These are phyloP conservation scores for Fraxinus xanthoxyloides DNA, from an alignment of 305 asterid genomes.

Conservation along the genomic window DNA sequence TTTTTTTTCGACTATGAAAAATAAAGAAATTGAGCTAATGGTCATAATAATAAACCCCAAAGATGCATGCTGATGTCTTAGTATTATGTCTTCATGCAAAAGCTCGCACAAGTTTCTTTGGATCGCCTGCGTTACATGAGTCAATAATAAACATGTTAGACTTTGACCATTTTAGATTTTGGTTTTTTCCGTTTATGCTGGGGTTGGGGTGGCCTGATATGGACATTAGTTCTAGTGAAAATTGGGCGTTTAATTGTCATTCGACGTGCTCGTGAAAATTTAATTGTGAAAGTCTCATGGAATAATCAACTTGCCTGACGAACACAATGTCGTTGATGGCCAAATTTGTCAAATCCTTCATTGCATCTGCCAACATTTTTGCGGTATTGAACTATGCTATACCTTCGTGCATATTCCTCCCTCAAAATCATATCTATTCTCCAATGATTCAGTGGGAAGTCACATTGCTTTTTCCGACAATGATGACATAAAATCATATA, in stretches of 20 bases:
- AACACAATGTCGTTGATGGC: background rate
- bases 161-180: background rate
- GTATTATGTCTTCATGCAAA: background rate
- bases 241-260: background rate
- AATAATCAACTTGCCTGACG: background rate
- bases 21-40: background rate
- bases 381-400: background rate
- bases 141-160: background rate
- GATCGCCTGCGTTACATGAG: background rate
- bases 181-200: background rate
- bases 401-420: slow-evolving; percentile 3
- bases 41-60: background rate
- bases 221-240: background rate
- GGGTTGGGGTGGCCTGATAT: background rate
- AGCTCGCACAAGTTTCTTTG: background rate
- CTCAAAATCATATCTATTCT: background rate
- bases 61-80: background rate
- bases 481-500: slow-evolving; percentile 23
- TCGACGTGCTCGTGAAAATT: background rate
- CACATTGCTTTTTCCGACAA: slow-evolving; percentile 20
- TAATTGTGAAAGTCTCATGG: background rate
- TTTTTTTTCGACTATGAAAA: background rate
- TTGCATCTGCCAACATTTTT: background rate
- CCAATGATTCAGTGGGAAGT: slow-evolving; percentile 31
- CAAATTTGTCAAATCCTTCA: background rate